These are phyloP conservation scores for Trypanosoma avium DNA, from an alignment of 208 protist species.

Conservation along the genomic window DNA sequence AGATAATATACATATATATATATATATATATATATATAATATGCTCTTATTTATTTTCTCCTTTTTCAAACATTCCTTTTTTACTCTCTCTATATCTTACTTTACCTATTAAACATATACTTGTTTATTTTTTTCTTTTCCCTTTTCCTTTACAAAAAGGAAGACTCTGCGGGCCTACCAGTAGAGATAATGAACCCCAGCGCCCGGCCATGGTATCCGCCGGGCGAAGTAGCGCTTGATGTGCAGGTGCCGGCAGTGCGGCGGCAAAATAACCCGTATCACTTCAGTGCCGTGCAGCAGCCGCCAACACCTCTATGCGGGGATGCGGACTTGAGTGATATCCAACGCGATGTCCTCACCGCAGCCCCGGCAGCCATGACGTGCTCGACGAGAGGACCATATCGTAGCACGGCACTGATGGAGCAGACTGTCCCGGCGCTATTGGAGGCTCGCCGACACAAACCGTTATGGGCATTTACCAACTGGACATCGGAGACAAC, in stretches of 20 bases:
- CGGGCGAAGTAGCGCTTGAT: constrained; percentile 5
- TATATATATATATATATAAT: too few relatives aligned
- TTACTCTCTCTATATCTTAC: constrained; percentile 11
- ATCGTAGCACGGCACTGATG: constrained; percentile 19
- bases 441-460: not conserved
- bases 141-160: not conserved
- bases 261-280: constrained; percentile 25
- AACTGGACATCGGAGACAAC: constrained; percentile 3
- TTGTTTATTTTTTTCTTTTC: constrained; percentile 8
- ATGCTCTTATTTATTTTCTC: not conserved
- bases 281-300: constrained; percentile 8
- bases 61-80: not conserved
- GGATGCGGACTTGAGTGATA: constrained; percentile 16
- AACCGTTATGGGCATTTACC: not conserved
- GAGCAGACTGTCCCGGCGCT: constrained; percentile 6
- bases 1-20: too few relatives aligned
- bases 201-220: constrained; percentile 36
- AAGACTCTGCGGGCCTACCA: constrained; percentile 10
- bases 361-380: not conserved
- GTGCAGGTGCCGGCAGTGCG: constrained; percentile 3
- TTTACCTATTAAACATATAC: constrained; percentile 9
- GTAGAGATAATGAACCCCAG: constrained; percentile 36
- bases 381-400: constrained; percentile 7
- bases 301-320: constrained; percentile 21
- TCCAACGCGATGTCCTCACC: not conserved